phyloP scores from a whole-genome alignment of 192 early-diverging fungal genomes.

The Dissophora ornata region DNA sequence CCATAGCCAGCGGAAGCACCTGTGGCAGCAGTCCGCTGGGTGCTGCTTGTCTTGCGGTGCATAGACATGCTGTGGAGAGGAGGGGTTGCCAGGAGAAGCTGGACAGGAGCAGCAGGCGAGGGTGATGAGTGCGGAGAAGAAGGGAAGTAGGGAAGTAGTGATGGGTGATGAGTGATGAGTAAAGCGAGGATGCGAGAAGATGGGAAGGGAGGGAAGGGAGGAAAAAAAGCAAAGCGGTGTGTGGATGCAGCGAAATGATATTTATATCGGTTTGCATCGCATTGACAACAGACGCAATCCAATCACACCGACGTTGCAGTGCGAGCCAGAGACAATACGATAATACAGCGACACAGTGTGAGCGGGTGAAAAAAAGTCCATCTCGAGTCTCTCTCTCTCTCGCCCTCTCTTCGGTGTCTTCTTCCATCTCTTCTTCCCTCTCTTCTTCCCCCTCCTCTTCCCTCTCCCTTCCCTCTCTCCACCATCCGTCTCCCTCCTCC shows the following conservation, averaged over 20 bases:
- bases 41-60: conserved; percentile 17
- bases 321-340: no score
- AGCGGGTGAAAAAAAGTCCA: no score
- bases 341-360: no score
- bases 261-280: no score
- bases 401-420: no score
- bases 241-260: no score
- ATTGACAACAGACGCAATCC: no score
- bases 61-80: not conserved
- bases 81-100: not conserved
- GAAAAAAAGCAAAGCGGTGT: not conserved
- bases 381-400: no score
- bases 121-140: not conserved
- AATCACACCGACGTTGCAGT: no score
- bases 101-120: not conserved
- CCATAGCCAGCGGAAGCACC: conserved; percentile 31
- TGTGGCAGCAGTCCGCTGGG: conserved; percentile 7
- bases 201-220: not conserved
- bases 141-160: not conserved
- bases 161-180: not conserved
- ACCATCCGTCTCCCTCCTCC: no score
- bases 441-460: no score
- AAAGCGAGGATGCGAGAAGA: not conserved
- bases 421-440: not conserved
- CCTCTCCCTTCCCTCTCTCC: not conserved